Conservation (phyloP, 108 stramenopile species). For the Cyclotella choctawhatcheeana region DNA sequence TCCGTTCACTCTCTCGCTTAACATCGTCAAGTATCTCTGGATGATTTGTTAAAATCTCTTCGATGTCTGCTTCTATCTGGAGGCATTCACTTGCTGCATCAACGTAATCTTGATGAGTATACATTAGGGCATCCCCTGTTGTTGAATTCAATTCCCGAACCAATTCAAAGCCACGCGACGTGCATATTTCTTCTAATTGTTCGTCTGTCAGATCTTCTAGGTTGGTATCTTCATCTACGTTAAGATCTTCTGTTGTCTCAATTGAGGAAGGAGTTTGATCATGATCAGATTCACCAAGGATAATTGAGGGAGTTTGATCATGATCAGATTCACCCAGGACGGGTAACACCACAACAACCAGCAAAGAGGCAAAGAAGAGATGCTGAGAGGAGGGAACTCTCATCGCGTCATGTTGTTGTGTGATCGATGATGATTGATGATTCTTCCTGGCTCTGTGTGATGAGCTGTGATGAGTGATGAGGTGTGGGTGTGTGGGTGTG, state of each 20-base stretch:
- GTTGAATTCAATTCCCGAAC: constrained; percentile 45
- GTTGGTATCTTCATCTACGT: constrained; percentile 40
- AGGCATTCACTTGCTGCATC: constrained; percentile 86
- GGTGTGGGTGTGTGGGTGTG: too few relatives aligned
- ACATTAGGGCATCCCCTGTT: constrained; percentile 45
- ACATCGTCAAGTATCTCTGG: constrained; percentile 77
- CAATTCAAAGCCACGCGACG: constrained; percentile 79
- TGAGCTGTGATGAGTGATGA: too few relatives aligned
- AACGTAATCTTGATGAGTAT: constrained; percentile 77
- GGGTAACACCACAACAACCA: not conserved
- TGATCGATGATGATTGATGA: too few relatives aligned
- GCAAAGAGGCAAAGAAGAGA: not conserved
- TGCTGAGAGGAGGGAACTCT: too few relatives aligned
- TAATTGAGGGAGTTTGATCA: too few relatives aligned
- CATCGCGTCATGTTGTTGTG: too few relatives aligned
- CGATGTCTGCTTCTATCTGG: constrained; percentile 77
- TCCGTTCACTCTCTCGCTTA: constrained; percentile 69
- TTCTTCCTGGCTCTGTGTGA: too few relatives aligned
- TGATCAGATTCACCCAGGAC: too few relatives aligned
- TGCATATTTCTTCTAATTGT: constrained; percentile 77
- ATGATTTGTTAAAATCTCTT: constrained; percentile 71
- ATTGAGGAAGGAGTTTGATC: not conserved
- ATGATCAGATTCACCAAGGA: not conserved
- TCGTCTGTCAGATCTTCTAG: constrained; percentile 68
- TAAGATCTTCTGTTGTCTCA: not conserved